A percentile compares a stretch with the other conserved stretches of the same genome.
Evolutionary conservation across 352 stramenopile species (phyloP).

Genomic region (Elongisporangium prolatum): DNA sequence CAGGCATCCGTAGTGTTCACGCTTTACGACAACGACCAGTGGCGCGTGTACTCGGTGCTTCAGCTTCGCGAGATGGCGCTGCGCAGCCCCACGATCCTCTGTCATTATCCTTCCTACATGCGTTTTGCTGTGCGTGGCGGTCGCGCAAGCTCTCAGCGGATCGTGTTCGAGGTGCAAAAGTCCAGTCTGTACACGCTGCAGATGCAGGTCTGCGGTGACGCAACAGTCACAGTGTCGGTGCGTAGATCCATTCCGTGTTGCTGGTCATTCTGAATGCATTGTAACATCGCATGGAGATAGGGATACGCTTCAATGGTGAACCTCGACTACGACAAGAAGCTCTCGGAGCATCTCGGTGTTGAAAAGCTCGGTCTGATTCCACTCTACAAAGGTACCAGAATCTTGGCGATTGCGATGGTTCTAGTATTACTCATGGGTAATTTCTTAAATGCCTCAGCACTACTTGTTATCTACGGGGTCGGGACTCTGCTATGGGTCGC

Average conservation of each 20-base stretch:
- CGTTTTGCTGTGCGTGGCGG: constrained; percentile 31
- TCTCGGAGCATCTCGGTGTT: constrained; percentile 61
- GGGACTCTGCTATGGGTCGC: constrained; percentile 40
- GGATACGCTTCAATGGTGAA: constrained; percentile 50
- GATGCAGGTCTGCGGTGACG: constrained; percentile 46
- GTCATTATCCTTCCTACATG: constrained; percentile 49
- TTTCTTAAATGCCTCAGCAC: constrained; percentile 10
- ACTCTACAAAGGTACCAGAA: constrained; percentile 42
- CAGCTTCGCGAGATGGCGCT: constrained; percentile 54
- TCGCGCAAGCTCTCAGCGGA: constrained; percentile 1
- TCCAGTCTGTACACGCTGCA: constrained; percentile 60
- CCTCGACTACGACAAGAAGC: constrained; percentile 33
- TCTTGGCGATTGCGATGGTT: neutral
- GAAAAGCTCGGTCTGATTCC: constrained; percentile 51
- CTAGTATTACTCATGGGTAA: neutral
- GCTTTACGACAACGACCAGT: constrained; percentile 60
- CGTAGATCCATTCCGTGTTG: neutral
- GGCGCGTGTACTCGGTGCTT: constrained; percentile 53
- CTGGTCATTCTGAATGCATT: neutral
- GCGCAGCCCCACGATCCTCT: constrained; percentile 45
- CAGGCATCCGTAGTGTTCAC: constrained; percentile 48
- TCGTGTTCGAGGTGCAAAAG: constrained; percentile 31
- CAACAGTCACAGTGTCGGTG: constrained; percentile 45
- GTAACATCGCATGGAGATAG: constrained; percentile 6
- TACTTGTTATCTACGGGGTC: constrained; percentile 38